These are phyloP conservation scores for Penicillium decumbens DNA, from an alignment of 2,329 filamentous ascomycete genomes.

Conservation along the genomic window DNA sequence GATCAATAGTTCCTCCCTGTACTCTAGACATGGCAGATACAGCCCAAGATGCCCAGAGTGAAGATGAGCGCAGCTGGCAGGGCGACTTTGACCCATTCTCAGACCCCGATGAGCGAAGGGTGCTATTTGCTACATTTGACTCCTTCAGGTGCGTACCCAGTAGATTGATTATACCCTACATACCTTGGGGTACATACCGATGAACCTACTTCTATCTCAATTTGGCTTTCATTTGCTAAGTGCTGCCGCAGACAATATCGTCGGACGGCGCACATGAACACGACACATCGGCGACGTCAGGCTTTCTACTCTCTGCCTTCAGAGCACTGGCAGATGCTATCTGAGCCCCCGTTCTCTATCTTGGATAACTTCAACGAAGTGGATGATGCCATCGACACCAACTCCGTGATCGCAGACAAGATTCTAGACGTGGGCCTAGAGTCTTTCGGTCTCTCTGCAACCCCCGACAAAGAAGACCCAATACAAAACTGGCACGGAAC, in stretches of 20 bases:
- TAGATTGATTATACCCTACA: background rate
- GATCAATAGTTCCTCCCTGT: background rate
- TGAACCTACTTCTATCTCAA: background rate
- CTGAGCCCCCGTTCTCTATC: conserved; percentile 74
- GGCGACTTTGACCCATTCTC: conserved; percentile 62
- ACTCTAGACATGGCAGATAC: conserved; percentile 8
- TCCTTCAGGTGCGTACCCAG: conserved; percentile 70
- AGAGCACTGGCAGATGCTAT: conserved; percentile 76
- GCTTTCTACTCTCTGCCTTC: conserved; percentile 88
- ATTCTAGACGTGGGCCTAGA: conserved; percentile 68
- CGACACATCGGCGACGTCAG: conserved; percentile 83
- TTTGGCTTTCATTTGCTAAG: conserved; percentile 2
- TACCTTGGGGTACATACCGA: background rate
- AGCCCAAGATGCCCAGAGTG: conserved; percentile 1
- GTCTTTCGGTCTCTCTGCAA: conserved; percentile 57
- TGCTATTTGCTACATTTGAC: conserved; percentile 77
- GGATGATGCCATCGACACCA: conserved; percentile 83
- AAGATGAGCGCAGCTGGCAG: conserved; percentile 45
- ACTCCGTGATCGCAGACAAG: conserved; percentile 73
- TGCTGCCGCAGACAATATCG: conserved; percentile 66
- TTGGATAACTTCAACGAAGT: conserved; percentile 71
- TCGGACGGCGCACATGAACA: conserved; percentile 78
- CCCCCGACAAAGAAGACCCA: conserved; percentile 37
- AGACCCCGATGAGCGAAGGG: conserved; percentile 74
- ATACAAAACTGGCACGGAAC: conserved; percentile 62